These are phyloP conservation scores for Lentinula sp. DNA, from an alignment of 768 basidiomycete species.

Conservation along the genomic window DNA sequence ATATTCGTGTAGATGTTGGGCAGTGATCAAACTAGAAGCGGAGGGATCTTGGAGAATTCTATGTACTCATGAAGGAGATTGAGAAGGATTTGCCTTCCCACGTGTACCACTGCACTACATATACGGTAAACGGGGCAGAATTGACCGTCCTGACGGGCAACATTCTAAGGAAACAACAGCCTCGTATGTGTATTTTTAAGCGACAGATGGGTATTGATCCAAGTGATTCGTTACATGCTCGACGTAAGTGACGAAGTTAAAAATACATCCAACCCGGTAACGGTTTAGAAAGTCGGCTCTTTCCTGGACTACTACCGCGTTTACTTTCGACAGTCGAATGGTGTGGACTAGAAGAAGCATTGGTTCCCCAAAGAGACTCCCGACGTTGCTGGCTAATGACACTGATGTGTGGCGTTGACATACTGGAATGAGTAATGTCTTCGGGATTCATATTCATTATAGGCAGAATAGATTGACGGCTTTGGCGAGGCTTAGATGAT, in stretches of 20 bases:
- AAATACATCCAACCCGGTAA: constrained; percentile 1
- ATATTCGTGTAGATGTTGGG: neutral
- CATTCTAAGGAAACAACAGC: neutral
- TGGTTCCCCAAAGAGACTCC: neutral
- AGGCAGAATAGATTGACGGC: constrained; percentile 12
- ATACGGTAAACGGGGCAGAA: neutral
- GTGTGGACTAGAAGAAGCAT: neutral
- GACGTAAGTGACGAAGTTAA: neutral
- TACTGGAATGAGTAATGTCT: neutral
- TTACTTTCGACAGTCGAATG: neutral
- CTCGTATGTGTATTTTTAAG: neutral
- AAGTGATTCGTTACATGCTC: neutral
- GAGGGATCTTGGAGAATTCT: neutral
- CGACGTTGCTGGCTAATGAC: neutral
- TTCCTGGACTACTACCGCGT: neutral
- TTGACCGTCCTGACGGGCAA: neutral
- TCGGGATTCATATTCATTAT: constrained; percentile 1
- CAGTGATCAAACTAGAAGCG: neutral
- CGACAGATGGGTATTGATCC: neutral
- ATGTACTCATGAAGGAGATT: neutral
- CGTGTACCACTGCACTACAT: neutral
- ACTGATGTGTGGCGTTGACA: neutral
- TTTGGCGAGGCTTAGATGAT: neutral
- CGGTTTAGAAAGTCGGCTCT: constrained; percentile 2
- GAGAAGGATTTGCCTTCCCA: neutral